Evolutionary conservation across 1,139 yeast species (phyloP).

Genomic region (Taphrina flavorubra): DNA sequence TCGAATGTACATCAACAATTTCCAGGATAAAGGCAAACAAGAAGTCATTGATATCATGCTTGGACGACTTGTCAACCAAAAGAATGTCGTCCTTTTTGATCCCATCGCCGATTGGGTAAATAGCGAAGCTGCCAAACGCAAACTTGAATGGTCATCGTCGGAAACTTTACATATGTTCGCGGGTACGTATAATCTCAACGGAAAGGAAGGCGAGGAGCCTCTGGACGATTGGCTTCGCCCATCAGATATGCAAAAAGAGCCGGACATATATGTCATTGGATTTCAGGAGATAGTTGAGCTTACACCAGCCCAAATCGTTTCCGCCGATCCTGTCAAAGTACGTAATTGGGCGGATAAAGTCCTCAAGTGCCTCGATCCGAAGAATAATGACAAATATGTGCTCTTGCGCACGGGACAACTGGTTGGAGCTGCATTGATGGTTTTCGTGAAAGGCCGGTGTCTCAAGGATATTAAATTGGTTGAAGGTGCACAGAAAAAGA

Average conservation of each 20-base stretch:
- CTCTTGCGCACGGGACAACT: conserved; percentile 84
- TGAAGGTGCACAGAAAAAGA: conserved; percentile 79
- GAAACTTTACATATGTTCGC: conserved; percentile 69
- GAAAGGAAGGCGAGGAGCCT: conserved; percentile 58
- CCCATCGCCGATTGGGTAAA: conserved; percentile 85
- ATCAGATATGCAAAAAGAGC: conserved; percentile 55
- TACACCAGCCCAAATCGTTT: conserved; percentile 86
- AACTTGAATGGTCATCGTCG: conserved; percentile 65
- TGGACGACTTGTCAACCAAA: conserved; percentile 77
- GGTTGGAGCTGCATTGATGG: conserved; percentile 84
- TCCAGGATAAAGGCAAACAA: conserved; percentile 89
- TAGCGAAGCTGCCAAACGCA: conserved; percentile 61
- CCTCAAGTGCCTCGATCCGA: conserved; percentile 60
- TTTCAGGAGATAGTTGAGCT: conserved; percentile 92
- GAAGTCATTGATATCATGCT: conserved; percentile 81
- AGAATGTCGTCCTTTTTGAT: conserved; percentile 78
- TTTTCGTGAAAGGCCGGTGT: conserved; percentile 70
- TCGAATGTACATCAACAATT: conserved; percentile 92
- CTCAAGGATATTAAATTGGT: conserved; percentile 70
- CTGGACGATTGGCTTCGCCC: conserved; percentile 86
- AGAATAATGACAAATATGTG: conserved; percentile 58
- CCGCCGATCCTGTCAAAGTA: conserved; percentile 74
- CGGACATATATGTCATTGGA: conserved; percentile 79
- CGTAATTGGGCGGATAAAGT: conserved; percentile 80
- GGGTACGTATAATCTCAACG: conserved; percentile 90